A percentile compares a stretch with the other conserved stretches of the same genome.
These are phyloP conservation scores for Melanopsichium pennsylvanicum DNA, from an alignment of 1,284 basidiomycete species.

Conservation along the genomic window DNA sequence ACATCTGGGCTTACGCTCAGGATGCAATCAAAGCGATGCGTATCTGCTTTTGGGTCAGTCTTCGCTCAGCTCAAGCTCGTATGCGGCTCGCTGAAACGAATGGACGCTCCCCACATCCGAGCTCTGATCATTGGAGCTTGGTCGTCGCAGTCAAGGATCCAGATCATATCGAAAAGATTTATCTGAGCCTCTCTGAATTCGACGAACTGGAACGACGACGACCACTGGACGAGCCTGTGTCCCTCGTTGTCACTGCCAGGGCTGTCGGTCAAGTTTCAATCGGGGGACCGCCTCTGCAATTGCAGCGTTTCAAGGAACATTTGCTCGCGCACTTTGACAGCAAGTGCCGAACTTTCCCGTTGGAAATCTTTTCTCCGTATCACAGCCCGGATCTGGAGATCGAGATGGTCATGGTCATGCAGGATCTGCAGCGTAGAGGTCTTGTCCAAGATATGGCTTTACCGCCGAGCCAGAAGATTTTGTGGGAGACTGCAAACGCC, in stretches of 20 bases:
- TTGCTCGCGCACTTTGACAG: neutral
- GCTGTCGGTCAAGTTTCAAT: conserved; percentile 22
- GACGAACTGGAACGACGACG: conserved; percentile 12
- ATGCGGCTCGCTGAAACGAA: conserved; percentile 4
- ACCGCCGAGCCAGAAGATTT: conserved; percentile 9
- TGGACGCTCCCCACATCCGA: neutral
- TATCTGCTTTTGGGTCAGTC: conserved; percentile 38
- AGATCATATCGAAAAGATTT: conserved; percentile 5
- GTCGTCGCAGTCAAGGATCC: conserved; percentile 15
- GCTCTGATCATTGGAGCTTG: conserved; percentile 28
- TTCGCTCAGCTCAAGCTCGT: conserved; percentile 26
- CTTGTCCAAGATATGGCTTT: conserved; percentile 5
- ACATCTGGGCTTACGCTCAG: conserved; percentile 22
- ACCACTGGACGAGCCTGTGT: conserved; percentile 7
- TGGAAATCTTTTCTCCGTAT: conserved; percentile 41
- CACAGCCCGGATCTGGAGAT: conserved; percentile 12
- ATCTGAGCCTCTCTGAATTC: conserved; percentile 5
- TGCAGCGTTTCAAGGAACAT: conserved; percentile 17
- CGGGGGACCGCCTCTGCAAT: conserved; percentile 16
- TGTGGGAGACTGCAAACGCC: conserved; percentile 24
- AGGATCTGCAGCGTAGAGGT: conserved; percentile 20
- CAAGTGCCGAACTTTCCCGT: conserved; percentile 1
- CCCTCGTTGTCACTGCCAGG: conserved; percentile 24
- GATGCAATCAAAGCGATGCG: conserved; percentile 24
- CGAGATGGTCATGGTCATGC: conserved; percentile 16